phyloP scores from a whole-genome alignment of 2,329 filamentous ascomycete species.

The Verticillium albo-atrum region DNA sequence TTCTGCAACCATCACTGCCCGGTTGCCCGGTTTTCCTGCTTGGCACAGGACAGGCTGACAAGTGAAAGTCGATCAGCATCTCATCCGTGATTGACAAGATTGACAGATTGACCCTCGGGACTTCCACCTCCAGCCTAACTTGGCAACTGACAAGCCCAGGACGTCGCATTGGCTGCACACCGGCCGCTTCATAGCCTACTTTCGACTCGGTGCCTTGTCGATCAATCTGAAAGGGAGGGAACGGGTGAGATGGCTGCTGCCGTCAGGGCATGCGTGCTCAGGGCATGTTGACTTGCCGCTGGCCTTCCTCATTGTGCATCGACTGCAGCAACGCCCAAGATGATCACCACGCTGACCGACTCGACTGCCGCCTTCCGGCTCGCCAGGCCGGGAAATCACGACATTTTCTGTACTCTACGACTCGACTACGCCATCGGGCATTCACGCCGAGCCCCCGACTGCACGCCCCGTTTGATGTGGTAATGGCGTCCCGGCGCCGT shows the following conservation, averaged over 20 bases:
- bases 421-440: conserved; percentile 7
- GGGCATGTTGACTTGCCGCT: too few species aligned
- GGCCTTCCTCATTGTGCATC: neutral
- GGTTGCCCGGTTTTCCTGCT: neutral
- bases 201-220: neutral
- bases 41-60: neutral
- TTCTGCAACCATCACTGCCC: neutral
- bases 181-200: neutral
- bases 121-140: neutral
- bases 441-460: conserved; percentile 1
- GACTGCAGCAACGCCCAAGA: neutral
- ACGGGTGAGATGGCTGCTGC: neutral
- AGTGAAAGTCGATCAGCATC: neutral
- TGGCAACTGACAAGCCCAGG: neutral
- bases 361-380: neutral
- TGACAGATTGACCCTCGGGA: neutral
- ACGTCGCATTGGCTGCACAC: neutral
- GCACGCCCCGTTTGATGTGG: neutral
- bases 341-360: neutral
- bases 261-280: neutral
- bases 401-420: neutral
- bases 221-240: neutral
- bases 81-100: neutral
- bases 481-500: neutral
- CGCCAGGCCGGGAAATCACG: neutral